These are phyloP conservation scores for Leishmania aethiopica DNA, from an alignment of 208 protist species.

Conservation along the genomic window DNA sequence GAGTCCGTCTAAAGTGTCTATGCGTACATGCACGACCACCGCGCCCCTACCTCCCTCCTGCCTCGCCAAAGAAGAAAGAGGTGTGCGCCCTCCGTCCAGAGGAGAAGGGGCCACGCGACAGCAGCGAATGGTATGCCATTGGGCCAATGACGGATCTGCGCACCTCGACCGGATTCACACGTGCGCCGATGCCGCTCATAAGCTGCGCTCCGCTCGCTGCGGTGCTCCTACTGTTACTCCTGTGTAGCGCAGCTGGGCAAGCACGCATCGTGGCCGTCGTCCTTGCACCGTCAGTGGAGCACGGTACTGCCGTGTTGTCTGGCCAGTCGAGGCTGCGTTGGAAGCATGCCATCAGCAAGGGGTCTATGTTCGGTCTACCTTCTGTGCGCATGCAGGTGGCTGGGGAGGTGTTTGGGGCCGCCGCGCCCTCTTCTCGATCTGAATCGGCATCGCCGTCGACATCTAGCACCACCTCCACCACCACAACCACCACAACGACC, in stretches of 20 bases:
- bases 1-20: neutral
- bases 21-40: neutral
- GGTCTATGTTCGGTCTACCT: neutral
- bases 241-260: neutral
- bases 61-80: neutral
- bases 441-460: neutral
- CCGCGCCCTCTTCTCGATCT: neutral
- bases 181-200: neutral
- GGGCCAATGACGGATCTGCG: neutral
- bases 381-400: neutral
- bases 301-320: neutral
- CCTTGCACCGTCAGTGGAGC: neutral
- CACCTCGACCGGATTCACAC: neutral
- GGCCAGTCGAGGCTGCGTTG: neutral
- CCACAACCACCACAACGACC: neutral
- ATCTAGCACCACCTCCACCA: neutral
- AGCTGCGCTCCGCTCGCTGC: neutral
- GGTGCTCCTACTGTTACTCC: neutral
- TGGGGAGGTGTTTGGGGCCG: neutral
- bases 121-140: no score
- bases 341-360: neutral
- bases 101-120: no score
- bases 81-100: neutral
- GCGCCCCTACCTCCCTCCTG: neutral
- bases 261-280: no score